phyloP scores from a whole-genome alignment of 768 basidiomycete species.

The Boletales sp. region DNA sequence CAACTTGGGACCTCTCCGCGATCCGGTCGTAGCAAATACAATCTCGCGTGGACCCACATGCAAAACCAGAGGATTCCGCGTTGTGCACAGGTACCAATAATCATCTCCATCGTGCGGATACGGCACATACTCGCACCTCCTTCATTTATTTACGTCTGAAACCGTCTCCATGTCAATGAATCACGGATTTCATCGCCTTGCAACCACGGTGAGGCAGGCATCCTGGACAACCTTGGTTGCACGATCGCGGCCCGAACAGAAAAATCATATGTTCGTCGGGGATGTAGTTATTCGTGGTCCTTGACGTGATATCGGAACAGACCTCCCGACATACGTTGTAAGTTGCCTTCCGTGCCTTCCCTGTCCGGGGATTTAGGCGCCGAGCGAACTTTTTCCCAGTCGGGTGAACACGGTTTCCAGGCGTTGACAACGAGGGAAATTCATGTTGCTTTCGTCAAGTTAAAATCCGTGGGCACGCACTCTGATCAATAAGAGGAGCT shows the following conservation, averaged over 20 bases:
- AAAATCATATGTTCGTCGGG: background rate
- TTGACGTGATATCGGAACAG: slow-evolving; percentile 13
- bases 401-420: slow-evolving; percentile 13
- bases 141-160: slow-evolving; percentile 3
- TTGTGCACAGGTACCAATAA: no score
- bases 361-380: slow-evolving; percentile 23
- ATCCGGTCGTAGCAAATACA: slow-evolving; percentile 6
- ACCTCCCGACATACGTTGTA: slow-evolving; percentile 5
- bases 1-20: background rate
- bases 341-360: slow-evolving; percentile 3
- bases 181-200: background rate
- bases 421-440: slow-evolving; percentile 7
- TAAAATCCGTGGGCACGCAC: slow-evolving; percentile 14
- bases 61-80: no score
- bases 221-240: no score
- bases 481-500: slow-evolving; percentile 5
- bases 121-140: background rate
- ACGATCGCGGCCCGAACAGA: no score
- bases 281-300: background rate
- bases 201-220: slow-evolving; percentile 13
- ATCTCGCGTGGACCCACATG: background rate
- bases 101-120: background rate
- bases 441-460: slow-evolving; percentile 2
- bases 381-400: background rate
- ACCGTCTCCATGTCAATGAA: slow-evolving; percentile 18